Conservation (phyloP, 208 protist species). For the Crithidia mellificae region DNA sequence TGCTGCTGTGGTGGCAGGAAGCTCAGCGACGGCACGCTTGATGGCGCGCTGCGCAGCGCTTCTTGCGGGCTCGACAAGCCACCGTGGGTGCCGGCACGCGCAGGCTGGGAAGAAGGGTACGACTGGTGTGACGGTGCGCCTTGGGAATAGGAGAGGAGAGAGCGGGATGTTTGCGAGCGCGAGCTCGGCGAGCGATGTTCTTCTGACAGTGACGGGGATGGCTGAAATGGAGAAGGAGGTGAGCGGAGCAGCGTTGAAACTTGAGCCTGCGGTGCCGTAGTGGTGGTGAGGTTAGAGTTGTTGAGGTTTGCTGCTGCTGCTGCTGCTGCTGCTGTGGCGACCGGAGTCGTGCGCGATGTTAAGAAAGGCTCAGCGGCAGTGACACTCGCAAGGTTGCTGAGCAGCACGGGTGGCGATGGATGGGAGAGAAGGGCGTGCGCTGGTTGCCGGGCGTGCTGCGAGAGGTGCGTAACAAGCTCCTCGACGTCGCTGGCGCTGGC, state of each 20-base stretch:
- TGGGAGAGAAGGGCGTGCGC: not conserved
- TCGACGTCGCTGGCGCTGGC: constrained; percentile 14
- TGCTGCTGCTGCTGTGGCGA: not conserved
- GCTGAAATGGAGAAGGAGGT: too few species aligned
- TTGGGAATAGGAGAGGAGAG: constrained; percentile 13
- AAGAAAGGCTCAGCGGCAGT: too few species aligned
- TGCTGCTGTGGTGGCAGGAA: not conserved
- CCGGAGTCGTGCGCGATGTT: too few species aligned
- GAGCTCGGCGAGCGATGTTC: not conserved
- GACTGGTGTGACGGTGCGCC: constrained; percentile 11
- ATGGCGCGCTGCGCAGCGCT: not conserved
- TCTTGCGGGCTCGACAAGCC: not conserved
- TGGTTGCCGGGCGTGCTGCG: not conserved
- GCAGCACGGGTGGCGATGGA: not conserved
- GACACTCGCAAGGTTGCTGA: too few species aligned
- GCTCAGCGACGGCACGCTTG: not conserved
- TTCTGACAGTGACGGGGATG: not conserved
- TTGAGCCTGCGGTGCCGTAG: not conserved
- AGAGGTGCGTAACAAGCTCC: constrained; percentile 16
- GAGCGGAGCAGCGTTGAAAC: not conserved
- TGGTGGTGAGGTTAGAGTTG: not conserved
- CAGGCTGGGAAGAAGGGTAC: not conserved
- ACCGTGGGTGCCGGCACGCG: not conserved
- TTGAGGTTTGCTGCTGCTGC: not conserved
- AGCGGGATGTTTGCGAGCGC: constrained; percentile 10